Evolutionary conservation across 2,329 filamentous ascomycete species (phyloP).

Genomic region (Arthrobotrys conoides): DNA sequence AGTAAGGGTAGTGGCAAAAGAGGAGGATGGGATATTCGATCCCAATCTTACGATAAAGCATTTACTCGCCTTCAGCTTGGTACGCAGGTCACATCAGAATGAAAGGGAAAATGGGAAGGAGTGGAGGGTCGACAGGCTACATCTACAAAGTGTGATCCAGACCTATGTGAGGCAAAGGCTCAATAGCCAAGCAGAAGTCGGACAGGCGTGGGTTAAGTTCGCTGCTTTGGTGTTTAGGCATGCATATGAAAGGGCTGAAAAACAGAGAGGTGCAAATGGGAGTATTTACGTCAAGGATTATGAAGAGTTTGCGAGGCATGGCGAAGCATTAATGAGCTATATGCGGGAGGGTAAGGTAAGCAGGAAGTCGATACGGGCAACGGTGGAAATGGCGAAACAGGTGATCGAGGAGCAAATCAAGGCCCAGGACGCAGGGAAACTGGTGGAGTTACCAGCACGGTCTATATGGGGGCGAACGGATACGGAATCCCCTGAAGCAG

Average conservation of each 20-base stretch:
- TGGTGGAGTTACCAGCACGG: slow-evolving; percentile 42
- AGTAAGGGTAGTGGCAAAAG: slow-evolving; percentile 62
- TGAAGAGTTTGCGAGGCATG: slow-evolving; percentile 53
- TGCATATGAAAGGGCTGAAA: slow-evolving; percentile 56
- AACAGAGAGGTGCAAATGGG: slow-evolving; percentile 40
- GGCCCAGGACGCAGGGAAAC: slow-evolving; percentile 34
- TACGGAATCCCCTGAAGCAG: slow-evolving; percentile 50
- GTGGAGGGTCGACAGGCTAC: slow-evolving; percentile 63
- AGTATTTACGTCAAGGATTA: slow-evolving; percentile 54
- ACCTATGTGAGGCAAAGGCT: slow-evolving; percentile 48
- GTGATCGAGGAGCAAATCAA: slow-evolving; percentile 46
- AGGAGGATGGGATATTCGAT: slow-evolving; percentile 61
- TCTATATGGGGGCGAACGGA: slow-evolving; percentile 53
- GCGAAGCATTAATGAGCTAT: slow-evolving; percentile 39
- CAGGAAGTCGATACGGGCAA: slow-evolving; percentile 46
- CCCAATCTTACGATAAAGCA: slow-evolving; percentile 64
- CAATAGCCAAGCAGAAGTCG: slow-evolving; percentile 39
- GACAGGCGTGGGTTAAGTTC: slow-evolving; percentile 56
- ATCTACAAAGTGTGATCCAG: slow-evolving; percentile 64
- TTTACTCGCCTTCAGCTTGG: slow-evolving; percentile 63
- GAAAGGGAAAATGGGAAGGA: slow-evolving; percentile 61
- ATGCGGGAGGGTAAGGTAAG: slow-evolving; percentile 54
- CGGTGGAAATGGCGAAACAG: slow-evolving; percentile 33
- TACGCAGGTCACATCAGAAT: slow-evolving; percentile 61
- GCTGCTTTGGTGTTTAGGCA: slow-evolving; percentile 52